phyloP scores from a whole-genome alignment of 306 rosid genomes.

The Vachellia pachyceras region DNA sequence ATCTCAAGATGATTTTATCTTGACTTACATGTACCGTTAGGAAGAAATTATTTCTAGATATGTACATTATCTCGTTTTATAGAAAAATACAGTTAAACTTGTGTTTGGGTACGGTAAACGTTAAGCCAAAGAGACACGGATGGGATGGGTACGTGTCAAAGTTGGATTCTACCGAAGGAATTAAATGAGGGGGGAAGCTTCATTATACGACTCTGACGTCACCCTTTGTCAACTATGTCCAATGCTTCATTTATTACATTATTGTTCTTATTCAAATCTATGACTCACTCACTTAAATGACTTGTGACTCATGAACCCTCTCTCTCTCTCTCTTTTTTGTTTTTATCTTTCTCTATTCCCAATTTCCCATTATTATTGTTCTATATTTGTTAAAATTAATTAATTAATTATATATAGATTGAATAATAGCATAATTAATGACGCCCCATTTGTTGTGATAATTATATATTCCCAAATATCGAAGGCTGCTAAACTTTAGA shows the following conservation, averaged over 20 bases:
- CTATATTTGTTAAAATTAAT: neutral
- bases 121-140: too few relatives aligned
- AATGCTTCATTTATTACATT: slow-evolving; percentile 52
- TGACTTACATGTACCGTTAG: too few relatives aligned
- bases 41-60: too few relatives aligned
- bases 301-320: neutral
- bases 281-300: neutral
- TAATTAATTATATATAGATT: neutral
- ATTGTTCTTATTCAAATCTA: slow-evolving; percentile 37
- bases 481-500: slow-evolving; percentile 16
- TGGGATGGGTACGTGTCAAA: slow-evolving; percentile 48
- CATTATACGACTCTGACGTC: slow-evolving; percentile 50
- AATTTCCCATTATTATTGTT: too few relatives aligned
- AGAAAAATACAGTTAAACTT: too few relatives aligned
- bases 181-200: slow-evolving; percentile 36
- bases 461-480: slow-evolving; percentile 37
- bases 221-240: slow-evolving; percentile 41
- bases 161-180: slow-evolving; percentile 40
- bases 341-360: too few relatives aligned
- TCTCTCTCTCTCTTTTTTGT: too few relatives aligned
- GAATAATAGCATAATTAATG: neutral
- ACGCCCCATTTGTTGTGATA: slow-evolving; percentile 24
- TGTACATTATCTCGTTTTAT: too few relatives aligned
- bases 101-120: too few relatives aligned
- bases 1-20: too few relatives aligned